phyloP scores from a whole-genome alignment of 1,139 yeast species.

The Pichia sp. region DNA sequence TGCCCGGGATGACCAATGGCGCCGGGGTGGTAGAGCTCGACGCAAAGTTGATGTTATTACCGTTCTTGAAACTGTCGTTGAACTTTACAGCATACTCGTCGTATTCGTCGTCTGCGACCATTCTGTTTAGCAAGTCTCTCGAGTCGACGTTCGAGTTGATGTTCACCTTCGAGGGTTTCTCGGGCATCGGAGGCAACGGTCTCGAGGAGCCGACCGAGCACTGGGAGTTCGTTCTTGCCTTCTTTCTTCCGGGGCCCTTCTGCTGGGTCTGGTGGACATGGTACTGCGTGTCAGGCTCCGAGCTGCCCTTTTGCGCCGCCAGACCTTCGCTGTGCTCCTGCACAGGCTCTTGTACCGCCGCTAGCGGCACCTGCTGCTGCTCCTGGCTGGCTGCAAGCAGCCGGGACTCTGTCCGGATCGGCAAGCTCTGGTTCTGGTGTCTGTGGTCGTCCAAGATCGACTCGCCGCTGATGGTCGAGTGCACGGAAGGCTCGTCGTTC shows the following conservation, averaged over 20 bases:
- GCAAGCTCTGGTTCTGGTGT: conserved; percentile 42
- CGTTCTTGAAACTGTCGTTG: conserved; percentile 15
- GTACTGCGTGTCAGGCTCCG: too few relatives aligned
- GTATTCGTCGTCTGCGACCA: conserved; percentile 33
- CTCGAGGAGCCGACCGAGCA: conserved; percentile 2
- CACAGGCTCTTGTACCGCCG: background rate
- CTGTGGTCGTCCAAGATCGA: conserved; percentile 52
- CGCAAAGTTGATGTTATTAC: conserved; percentile 14
- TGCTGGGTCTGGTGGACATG: too few relatives aligned
- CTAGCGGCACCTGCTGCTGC: background rate
- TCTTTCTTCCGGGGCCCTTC: background rate
- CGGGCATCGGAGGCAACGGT: conserved; percentile 2
- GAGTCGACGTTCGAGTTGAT: conserved; percentile 20
- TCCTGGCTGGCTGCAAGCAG: conserved; percentile 3
- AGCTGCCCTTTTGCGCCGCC: too few relatives aligned
- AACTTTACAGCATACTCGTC: conserved; percentile 22
- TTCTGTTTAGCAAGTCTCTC: conserved; percentile 32
- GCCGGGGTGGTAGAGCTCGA: conserved; percentile 20
- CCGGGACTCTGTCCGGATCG: conserved; percentile 33
- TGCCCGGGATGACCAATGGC: conserved; percentile 10
- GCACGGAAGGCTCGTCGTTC: conserved; percentile 32
- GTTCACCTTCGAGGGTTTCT: conserved; percentile 12
- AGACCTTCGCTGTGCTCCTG: background rate
- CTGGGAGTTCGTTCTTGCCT: conserved; percentile 11
- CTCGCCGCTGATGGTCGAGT: conserved; percentile 40